phyloP scores from a whole-genome alignment of 345 rosid species.

The Microcos paniculata region DNA sequence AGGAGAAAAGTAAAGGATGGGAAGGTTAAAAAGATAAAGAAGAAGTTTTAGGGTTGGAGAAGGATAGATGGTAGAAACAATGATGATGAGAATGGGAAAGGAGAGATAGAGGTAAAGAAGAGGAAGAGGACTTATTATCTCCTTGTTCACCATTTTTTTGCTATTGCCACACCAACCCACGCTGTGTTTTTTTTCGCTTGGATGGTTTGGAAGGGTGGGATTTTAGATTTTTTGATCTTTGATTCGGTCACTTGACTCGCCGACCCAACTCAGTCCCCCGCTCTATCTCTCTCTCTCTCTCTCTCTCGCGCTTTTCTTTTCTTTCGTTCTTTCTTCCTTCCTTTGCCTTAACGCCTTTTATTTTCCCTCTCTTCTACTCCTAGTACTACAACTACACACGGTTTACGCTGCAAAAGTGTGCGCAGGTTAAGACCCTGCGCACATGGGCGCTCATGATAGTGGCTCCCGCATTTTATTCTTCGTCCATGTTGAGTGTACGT shows the following conservation, averaged over 20 bases:
- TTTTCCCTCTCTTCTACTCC: slow-evolving; percentile 19
- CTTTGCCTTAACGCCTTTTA: slow-evolving; percentile 5
- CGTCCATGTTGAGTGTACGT: background rate
- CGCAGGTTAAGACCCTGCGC: slow-evolving; percentile 34
- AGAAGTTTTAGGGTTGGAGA: slow-evolving; percentile 44
- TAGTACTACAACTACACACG: slow-evolving; percentile 11
- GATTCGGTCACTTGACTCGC: slow-evolving; percentile 29
- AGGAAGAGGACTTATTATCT: slow-evolving; percentile 46
- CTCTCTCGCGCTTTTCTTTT: slow-evolving; percentile 8
- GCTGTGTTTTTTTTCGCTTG: slow-evolving; percentile 9
- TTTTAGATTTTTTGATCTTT: slow-evolving; percentile 14
- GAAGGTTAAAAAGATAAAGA: slow-evolving; percentile 15
- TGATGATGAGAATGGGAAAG: slow-evolving; percentile 28
- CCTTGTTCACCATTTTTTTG: slow-evolving; percentile 71
- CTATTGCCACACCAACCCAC: slow-evolving; percentile 63
- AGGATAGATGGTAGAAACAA: slow-evolving; percentile 15
- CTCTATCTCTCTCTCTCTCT: background rate
- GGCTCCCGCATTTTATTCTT: background rate
- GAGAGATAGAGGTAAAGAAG: slow-evolving; percentile 42
- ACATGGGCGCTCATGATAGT: background rate
- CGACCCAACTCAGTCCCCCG: slow-evolving; percentile 13
- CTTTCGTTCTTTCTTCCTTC: slow-evolving; percentile 15
- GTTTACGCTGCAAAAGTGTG: slow-evolving; percentile 40
- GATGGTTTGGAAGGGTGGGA: background rate
- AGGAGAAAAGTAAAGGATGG: background rate